phyloP scores from a whole-genome alignment of 805 yeast genomes.

The Tetrapisispora iriomotensis region DNA sequence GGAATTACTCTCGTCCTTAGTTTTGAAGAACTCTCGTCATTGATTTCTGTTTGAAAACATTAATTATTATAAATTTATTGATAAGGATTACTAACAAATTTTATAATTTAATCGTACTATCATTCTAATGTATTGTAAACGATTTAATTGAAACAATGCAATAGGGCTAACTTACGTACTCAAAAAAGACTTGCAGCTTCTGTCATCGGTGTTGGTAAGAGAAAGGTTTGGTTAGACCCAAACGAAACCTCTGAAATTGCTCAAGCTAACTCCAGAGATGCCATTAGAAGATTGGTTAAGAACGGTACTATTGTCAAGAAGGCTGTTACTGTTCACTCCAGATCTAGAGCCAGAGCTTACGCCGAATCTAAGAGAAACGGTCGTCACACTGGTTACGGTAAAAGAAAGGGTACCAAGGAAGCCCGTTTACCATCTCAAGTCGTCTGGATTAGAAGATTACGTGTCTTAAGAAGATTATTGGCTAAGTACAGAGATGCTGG shows the following conservation, averaged over 20 bases:
- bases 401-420: slow-evolving; percentile 99
- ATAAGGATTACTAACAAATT: too few species aligned
- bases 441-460: slow-evolving; percentile 99
- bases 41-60: too few species aligned
- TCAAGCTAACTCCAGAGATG: slow-evolving; percentile 96
- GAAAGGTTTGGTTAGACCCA: slow-evolving; percentile 99
- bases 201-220: slow-evolving; percentile 98
- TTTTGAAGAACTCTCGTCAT: too few species aligned
- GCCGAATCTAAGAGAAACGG: slow-evolving; percentile 96
- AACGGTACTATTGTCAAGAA: slow-evolving; percentile 98
- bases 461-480: slow-evolving; percentile 97
- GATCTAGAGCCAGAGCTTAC: slow-evolving; percentile 96
- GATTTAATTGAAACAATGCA: neutral
- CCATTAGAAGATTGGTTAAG: slow-evolving; percentile 94
- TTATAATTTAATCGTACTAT: too few species aligned
- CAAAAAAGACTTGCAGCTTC: slow-evolving; percentile 99
- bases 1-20: too few species aligned
- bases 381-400: slow-evolving; percentile 99
- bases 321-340: slow-evolving; percentile 95
- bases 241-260: slow-evolving; percentile 93
- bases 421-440: slow-evolving; percentile 99
- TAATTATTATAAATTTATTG: too few species aligned
- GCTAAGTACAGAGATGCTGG: slow-evolving; percentile 99
- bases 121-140: too few species aligned
- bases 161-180: slow-evolving; percentile 95